phyloP scores from a whole-genome alignment of 768 basidiomycete species.

The Mycena alexandri region DNA sequence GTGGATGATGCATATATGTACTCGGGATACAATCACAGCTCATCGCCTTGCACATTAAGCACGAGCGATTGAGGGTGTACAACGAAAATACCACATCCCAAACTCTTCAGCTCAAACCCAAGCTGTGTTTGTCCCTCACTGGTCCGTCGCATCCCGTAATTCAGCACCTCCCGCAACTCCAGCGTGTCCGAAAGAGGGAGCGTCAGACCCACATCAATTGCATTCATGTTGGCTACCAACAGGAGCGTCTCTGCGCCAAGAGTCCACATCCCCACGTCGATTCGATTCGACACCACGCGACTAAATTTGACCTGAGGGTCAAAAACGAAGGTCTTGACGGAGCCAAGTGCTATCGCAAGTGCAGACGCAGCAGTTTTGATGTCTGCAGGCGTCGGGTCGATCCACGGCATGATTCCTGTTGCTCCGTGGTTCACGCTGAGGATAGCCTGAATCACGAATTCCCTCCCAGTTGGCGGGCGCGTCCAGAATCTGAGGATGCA shows the following conservation, averaged over 20 bases:
- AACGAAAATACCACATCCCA: constrained; percentile 31
- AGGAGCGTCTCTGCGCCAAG: constrained; percentile 47
- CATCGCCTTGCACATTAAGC: constrained; percentile 16
- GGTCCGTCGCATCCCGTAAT: constrained; percentile 20
- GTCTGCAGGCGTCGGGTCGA: constrained; percentile 54
- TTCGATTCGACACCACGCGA: constrained; percentile 36
- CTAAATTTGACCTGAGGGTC: constrained; percentile 43
- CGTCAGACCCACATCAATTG: constrained; percentile 30
- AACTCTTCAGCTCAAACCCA: constrained; percentile 24
- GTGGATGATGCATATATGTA: not conserved
- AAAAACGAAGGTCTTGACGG: constrained; percentile 47
- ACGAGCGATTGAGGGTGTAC: not conserved
- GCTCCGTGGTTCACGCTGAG: constrained; percentile 67
- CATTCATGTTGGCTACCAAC: constrained; percentile 50
- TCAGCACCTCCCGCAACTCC: constrained; percentile 24
- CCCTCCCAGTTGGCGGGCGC: constrained; percentile 61
- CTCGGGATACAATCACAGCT: constrained; percentile 14
- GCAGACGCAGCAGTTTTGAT: constrained; percentile 52
- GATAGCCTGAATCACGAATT: constrained; percentile 64
- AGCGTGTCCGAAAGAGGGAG: constrained; percentile 18
- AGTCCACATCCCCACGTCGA: constrained; percentile 52
- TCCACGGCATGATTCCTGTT: constrained; percentile 56
- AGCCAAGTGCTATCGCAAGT: constrained; percentile 47
- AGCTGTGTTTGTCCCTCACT: not conserved
- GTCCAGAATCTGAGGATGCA: constrained; percentile 59